A percentile compares a stretch with the other conserved stretches of the same genome.
Evolutionary conservation across 2,329 filamentous ascomycete genomes (phyloP).

Genomic region (Hypoxylon sp.): DNA sequence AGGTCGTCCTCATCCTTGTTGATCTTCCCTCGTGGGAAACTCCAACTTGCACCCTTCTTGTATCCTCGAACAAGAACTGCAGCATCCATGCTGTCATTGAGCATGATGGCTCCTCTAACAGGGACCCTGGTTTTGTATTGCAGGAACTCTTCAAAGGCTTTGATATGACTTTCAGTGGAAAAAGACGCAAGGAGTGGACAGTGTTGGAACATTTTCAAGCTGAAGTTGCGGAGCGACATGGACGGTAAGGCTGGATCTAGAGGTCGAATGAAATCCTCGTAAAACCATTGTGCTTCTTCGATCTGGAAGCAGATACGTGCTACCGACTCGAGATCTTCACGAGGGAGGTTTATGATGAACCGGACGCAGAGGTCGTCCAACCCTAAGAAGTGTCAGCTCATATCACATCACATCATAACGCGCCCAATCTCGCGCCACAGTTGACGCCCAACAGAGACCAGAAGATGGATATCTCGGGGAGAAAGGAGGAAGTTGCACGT

Average conservation of each 20-base stretch:
- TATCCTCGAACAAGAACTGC: conserved; percentile 95
- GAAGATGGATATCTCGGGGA: too few relatives aligned
- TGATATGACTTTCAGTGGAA: conserved; percentile 80
- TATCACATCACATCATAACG: conserved; percentile 1
- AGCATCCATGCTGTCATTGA: conserved; percentile 94
- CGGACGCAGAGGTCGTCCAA: conserved; percentile 97
- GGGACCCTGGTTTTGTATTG: conserved; percentile 95
- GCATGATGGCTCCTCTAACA: conserved; percentile 91
- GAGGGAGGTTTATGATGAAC: conserved; percentile 96
- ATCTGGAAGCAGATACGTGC: conserved; percentile 98
- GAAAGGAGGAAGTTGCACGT: conserved; percentile 51
- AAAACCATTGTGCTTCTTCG: conserved; percentile 99
- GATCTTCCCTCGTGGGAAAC: conserved; percentile 96
- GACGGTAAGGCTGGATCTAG: conserved; percentile 87
- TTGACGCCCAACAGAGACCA: neutral
- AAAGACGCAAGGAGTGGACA: conserved; percentile 89
- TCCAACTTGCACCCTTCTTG: conserved; percentile 98
- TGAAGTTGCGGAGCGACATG: conserved; percentile 87
- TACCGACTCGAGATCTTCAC: conserved; percentile 89
- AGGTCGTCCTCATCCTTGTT: conserved; percentile 96
- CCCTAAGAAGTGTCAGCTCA: conserved; percentile 66
- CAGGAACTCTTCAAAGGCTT: conserved; percentile 91
- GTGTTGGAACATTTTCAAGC: conserved; percentile 90
- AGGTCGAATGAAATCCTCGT: conserved; percentile 98
- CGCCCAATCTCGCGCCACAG: conserved; percentile 9